Conservation (phyloP, 352 stramenopile species). For the Blastocystis sp. region DNA sequence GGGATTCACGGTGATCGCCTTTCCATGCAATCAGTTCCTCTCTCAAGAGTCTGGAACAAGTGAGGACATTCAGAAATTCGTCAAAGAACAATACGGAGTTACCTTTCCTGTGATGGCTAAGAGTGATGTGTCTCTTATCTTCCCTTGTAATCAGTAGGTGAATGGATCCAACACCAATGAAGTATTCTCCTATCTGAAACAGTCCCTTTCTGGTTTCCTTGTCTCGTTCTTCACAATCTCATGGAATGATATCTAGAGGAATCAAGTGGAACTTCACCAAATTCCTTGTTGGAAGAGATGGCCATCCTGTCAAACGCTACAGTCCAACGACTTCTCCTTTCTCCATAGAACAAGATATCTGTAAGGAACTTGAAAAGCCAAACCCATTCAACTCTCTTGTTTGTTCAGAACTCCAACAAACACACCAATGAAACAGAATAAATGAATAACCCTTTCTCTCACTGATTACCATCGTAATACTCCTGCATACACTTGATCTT, state of each 20-base stretch:
- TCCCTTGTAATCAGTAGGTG: not conserved
- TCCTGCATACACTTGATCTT: constrained; percentile 66
- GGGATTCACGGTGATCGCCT: constrained; percentile 72
- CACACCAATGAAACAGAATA: not conserved
- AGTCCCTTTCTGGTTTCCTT: constrained; percentile 70
- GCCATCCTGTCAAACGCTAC: constrained; percentile 72
- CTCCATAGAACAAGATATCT: constrained; percentile 73
- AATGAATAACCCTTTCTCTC: not conserved
- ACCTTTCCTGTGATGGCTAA: constrained; percentile 75
- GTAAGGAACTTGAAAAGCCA: constrained; percentile 68
- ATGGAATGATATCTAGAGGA: not conserved
- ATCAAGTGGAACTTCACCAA: constrained; percentile 79
- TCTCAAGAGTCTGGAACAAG: constrained; percentile 74
- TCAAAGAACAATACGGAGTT: constrained; percentile 72
- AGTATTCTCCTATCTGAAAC: constrained; percentile 78
- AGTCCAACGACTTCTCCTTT: constrained; percentile 69
- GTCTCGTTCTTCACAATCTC: not conserved
- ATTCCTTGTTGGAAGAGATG: constrained; percentile 74
- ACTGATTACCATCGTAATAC: constrained; percentile 65
- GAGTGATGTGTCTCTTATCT: constrained; percentile 73
- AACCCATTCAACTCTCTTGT: not conserved
- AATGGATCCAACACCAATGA: constrained; percentile 76
- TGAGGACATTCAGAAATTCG: constrained; percentile 74
- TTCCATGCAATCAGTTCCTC: constrained; percentile 75
- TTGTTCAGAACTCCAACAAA: not conserved